Evolutionary conservation across 108 stramenopile species (phyloP).

Genomic region (Schizochytrium sp.): DNA sequence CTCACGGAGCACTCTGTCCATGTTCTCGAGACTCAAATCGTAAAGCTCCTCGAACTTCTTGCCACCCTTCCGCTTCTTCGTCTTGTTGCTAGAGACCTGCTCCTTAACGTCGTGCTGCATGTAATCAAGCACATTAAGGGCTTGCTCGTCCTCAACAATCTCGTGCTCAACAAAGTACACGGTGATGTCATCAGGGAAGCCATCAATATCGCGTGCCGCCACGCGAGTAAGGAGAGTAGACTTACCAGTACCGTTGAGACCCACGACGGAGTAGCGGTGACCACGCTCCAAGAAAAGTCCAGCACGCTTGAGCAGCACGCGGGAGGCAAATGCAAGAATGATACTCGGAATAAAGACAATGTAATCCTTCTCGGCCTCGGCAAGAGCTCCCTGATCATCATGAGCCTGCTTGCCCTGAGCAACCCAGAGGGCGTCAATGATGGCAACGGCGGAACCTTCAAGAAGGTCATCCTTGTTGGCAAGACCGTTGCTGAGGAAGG

Average conservation of each 20-base stretch:
- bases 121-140: conserved; percentile 25
- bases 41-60: conserved; percentile 87
- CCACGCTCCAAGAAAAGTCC: conserved; percentile 58
- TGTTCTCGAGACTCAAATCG: conserved; percentile 87
- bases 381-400: not conserved
- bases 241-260: conserved; percentile 88
- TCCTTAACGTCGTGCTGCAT: conserved; percentile 51
- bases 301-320: conserved; percentile 45
- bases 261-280: conserved; percentile 77
- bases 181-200: conserved; percentile 51
- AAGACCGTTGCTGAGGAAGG: not conserved
- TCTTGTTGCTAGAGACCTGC: conserved; percentile 63
- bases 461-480: not conserved
- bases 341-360: conserved; percentile 52
- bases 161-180: conserved; percentile 58
- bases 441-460: not conserved
- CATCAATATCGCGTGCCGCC: conserved; percentile 77
- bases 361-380: conserved; percentile 51
- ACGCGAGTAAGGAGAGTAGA: conserved; percentile 90
- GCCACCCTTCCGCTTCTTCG: conserved; percentile 77
- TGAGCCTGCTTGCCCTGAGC: conserved; percentile 45
- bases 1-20: conserved; percentile 70
- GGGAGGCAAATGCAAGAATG: conserved; percentile 33
- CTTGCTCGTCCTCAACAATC: conserved; percentile 48
- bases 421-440: conserved; percentile 38